phyloP scores from a whole-genome alignment of 2,329 filamentous ascomycete species.

The Furcasterigmium sp. region DNA sequence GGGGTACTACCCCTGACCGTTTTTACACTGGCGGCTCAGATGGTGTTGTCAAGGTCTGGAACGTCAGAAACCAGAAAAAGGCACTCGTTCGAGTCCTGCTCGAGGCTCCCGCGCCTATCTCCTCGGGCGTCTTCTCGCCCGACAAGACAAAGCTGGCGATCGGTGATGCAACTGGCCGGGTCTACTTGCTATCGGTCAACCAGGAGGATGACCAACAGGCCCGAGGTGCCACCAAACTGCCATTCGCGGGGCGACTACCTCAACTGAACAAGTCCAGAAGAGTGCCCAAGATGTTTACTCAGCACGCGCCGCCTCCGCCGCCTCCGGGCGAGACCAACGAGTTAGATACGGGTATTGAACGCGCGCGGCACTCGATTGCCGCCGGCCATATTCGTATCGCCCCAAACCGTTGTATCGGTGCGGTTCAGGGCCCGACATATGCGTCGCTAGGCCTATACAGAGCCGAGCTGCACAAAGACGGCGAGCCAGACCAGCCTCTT shows the following conservation, averaged over 20 bases:
- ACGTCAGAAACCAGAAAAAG: constrained; percentile 39
- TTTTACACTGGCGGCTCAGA: constrained; percentile 62
- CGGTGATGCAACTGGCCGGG: constrained; percentile 56
- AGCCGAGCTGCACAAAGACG: constrained; percentile 40
- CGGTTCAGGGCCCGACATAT: constrained; percentile 51
- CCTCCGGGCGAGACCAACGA: constrained; percentile 8
- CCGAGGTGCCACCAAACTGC: constrained; percentile 28
- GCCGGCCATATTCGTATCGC: constrained; percentile 34
- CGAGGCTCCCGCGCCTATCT: constrained; percentile 50
- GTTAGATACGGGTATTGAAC: constrained; percentile 17
- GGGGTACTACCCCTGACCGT: constrained; percentile 50
- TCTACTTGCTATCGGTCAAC: constrained; percentile 49
- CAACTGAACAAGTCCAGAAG: constrained; percentile 25
- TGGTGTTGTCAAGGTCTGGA: constrained; percentile 59
- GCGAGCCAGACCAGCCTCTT: constrained; percentile 37
- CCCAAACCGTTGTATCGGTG: constrained; percentile 44
- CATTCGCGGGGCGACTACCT: constrained; percentile 19
- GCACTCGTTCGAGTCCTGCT: constrained; percentile 49
- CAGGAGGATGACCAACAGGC: constrained; percentile 31
- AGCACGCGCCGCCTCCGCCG: constrained; percentile 41
- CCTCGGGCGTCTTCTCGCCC: constrained; percentile 52
- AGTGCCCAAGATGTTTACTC: constrained; percentile 41
- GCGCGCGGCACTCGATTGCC: constrained; percentile 5
- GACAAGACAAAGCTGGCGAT: constrained; percentile 50
- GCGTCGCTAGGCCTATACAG: constrained; percentile 38